A percentile compares a stretch with the other conserved stretches of the same genome.
phyloP scores from a whole-genome alignment of 1,284 basidiomycete genomes.

The Ustilago esculenta region DNA sequence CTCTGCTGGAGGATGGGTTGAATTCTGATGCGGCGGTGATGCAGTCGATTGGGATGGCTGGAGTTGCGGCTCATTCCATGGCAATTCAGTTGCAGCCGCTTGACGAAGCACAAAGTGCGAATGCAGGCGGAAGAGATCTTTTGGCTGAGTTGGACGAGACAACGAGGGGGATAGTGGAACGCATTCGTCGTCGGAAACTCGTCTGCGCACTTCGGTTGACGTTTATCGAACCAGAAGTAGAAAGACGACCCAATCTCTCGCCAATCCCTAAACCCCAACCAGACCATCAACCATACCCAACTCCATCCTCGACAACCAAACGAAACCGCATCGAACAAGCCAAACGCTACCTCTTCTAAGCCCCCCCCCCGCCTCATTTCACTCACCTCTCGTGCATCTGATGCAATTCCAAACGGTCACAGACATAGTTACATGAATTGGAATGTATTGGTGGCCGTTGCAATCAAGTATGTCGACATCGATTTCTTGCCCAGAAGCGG shows the following conservation, averaged over 20 bases:
- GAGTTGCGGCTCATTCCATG: constrained; percentile 14
- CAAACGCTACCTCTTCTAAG: constrained; percentile 42
- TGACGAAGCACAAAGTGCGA: not conserved
- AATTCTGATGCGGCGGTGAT: not conserved
- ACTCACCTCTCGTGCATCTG: not conserved
- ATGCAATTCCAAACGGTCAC: not conserved
- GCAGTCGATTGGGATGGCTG: not conserved
- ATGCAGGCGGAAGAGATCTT: not conserved
- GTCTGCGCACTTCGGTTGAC: constrained; percentile 14
- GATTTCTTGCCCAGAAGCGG: constrained; percentile 51
- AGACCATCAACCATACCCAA: not conserved
- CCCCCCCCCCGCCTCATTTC: not conserved
- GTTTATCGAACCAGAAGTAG: constrained; percentile 27
- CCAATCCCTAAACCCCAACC: not conserved
- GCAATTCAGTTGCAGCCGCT: constrained; percentile 15
- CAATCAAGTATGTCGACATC: constrained; percentile 33
- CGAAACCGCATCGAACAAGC: constrained; percentile 29
- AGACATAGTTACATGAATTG: no score
- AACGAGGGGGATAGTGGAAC: constrained; percentile 12
- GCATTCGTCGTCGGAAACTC: constrained; percentile 31
- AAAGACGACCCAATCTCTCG: not conserved
- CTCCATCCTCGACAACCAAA: not conserved
- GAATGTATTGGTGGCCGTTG: no score
- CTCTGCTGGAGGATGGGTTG: not conserved
- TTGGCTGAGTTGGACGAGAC: not conserved